Percentiles rank a stretch among this genome's conserved stretches.
Conservation (phyloP, 1,284 basidiomycete species). For the Leccinum pachyderme region DNA sequence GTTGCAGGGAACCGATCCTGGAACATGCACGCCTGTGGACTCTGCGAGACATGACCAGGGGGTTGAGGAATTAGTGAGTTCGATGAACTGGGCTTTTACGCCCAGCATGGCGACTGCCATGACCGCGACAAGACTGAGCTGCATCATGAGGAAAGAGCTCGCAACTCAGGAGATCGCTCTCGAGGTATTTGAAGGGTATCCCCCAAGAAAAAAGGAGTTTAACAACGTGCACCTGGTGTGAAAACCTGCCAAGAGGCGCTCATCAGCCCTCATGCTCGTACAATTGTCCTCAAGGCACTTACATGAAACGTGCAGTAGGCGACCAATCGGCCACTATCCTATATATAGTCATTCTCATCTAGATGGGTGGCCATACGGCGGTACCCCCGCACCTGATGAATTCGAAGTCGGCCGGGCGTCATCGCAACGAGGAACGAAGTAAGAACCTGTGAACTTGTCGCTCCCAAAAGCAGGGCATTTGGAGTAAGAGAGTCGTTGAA, state of each 20-base stretch:
- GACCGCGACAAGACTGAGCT: constrained; percentile 2
- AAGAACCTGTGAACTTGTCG: background rate
- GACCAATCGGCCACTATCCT: background rate
- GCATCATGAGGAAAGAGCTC: background rate
- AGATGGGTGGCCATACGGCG: background rate
- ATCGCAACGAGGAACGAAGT: background rate
- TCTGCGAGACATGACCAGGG: constrained; percentile 23
- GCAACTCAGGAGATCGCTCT: background rate
- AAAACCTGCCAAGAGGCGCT: background rate
- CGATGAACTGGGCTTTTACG: constrained; percentile 21
- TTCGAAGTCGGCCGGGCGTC: background rate
- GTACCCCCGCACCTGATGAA: background rate
- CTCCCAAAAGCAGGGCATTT: too few relatives aligned
- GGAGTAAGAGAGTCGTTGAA: too few relatives aligned
- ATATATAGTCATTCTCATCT: background rate
- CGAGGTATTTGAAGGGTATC: background rate
- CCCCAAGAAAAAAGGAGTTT: background rate
- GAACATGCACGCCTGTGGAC: constrained; percentile 30
- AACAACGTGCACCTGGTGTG: background rate
- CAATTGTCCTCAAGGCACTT: background rate
- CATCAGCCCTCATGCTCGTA: background rate
- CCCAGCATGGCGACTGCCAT: constrained; percentile 10
- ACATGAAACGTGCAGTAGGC: background rate
- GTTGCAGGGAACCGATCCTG: constrained; percentile 28
- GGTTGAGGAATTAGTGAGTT: constrained; percentile 14